Conservation (phyloP, 352 stramenopile genomes). For the Phytophthora pini region DNA sequence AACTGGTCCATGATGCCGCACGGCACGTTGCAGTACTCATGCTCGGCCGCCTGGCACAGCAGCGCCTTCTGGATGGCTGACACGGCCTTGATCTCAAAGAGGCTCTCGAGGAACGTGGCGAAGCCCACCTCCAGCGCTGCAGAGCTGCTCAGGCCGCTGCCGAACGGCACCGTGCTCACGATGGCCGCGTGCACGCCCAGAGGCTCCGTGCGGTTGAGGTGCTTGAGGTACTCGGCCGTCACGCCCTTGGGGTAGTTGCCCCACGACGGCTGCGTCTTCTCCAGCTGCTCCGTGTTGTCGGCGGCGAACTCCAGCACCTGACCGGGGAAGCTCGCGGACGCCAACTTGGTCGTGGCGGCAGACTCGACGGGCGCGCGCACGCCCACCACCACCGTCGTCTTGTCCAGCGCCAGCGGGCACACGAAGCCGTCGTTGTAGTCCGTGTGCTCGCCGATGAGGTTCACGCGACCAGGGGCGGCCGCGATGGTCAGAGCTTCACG, state of each 20-base stretch:
- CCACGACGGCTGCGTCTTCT: conserved; percentile 75
- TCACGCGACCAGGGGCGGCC: conserved; percentile 93
- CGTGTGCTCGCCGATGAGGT: conserved; percentile 96
- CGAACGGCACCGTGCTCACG: conserved; percentile 92
- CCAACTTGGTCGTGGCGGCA: conserved; percentile 40
- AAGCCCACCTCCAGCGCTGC: conserved; percentile 93
- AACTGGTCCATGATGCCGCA: conserved; percentile 98
- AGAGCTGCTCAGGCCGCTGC: conserved; percentile 92
- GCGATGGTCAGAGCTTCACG: conserved; percentile 60
- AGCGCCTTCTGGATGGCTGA: conserved; percentile 85
- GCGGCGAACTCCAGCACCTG: conserved; percentile 59
- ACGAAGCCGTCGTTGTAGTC: conserved; percentile 98
- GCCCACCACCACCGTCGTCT: conserved; percentile 89
- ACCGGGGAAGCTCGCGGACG: conserved; percentile 67
- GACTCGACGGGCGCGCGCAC: conserved; percentile 36
- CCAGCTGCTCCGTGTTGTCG: conserved; percentile 53
- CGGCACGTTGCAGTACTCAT: conserved; percentile 93
- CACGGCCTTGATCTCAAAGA: conserved; percentile 68
- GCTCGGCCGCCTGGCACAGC: conserved; percentile 95
- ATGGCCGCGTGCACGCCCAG: conserved; percentile 89
- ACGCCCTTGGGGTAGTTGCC: conserved; percentile 95
- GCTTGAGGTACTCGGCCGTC: conserved; percentile 89
- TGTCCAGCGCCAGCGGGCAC: conserved; percentile 92
- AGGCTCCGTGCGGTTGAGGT: conserved; percentile 42
- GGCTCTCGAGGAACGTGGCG: conserved; percentile 91